Evolutionary conservation across 257 asterid species (phyloP), one percentile per base, ranked within the genome.

Genomic region (Solanum piurae): DNA sequence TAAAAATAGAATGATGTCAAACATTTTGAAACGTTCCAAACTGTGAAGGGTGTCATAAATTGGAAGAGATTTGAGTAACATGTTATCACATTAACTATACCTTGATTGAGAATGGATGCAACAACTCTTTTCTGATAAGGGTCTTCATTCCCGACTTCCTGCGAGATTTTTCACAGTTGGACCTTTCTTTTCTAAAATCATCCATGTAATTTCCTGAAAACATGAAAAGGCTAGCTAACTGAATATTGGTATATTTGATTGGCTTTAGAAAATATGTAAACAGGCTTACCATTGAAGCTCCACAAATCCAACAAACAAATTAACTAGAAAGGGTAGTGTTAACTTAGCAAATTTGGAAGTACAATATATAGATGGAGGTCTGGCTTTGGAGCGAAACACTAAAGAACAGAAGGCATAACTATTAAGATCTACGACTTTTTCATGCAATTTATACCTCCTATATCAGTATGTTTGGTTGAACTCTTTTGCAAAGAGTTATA

Each of bases 191-290:
- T 49, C 69, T 34, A 31, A 82, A 82, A 49, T 52, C 71, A 82
- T 82, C 86, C 86, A 82, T 82, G 86, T 82, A 49, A 3, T 52
- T 52, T 52, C 86, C 86, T 82, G 86, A 82, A 82, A 82, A 82
- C 9, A 25, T 82, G 46, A 49, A 20, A 82, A 52, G 9, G 7
- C 62, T 82, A 18, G 7, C 46, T 38, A 49, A 82, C 18, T 82
- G 69, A 82, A 31, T 18, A 29, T 29, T 49, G 71, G 44, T 82
- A 36, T 20, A 36, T 25, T 82, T 34, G 10, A 82, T 82, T 52
- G 31, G 44, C 46, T 82, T 46, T 49, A 31, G 29, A 49, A 82
- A 49, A 49, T 27, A 80, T 16, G 27, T 27, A 46, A 44, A 46
- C 85, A 27, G 40, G 68, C 68, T 82, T 49, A 82, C 44, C 12